These are phyloP conservation scores for Rutstroemia sp. DNA, from an alignment of 2,329 filamentous ascomycete genomes.

Conservation along the genomic window DNA sequence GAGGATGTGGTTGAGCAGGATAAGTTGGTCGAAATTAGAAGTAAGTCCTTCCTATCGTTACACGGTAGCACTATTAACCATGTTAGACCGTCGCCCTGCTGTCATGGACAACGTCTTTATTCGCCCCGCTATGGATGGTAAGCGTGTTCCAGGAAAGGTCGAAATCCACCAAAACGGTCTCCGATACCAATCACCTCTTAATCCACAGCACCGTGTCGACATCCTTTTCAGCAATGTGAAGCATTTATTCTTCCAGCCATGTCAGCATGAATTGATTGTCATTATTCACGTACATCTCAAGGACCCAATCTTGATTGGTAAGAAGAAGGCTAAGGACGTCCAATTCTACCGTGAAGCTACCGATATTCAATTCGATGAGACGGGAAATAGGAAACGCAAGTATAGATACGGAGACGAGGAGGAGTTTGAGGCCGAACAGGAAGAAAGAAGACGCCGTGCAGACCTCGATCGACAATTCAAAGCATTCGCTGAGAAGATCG, in stretches of 20 bases:
- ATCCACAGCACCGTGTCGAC: conserved; percentile 78
- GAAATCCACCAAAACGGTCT: conserved; percentile 99
- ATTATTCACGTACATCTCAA: conserved; percentile 97
- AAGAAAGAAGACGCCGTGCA: conserved; percentile 84
- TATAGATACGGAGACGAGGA: conserved; percentile 97
- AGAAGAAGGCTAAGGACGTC: conserved; percentile 97
- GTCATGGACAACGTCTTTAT: conserved; percentile 93
- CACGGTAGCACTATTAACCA: conserved; percentile 1
- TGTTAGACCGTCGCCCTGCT: conserved; percentile 78
- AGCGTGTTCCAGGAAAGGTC: conserved; percentile 89
- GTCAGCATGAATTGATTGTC: conserved; percentile 91
- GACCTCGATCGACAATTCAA: conserved; percentile 95
- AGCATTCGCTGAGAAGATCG: conserved; percentile 93
- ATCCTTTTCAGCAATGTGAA: conserved; percentile 97
- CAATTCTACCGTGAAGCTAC: conserved; percentile 98
- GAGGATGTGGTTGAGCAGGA: conserved; percentile 99
- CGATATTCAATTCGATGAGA: conserved; percentile 98
- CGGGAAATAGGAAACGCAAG: conserved; percentile 94
- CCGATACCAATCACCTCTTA: conserved; percentile 77
- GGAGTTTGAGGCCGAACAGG: conserved; percentile 97
- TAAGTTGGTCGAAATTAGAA: conserved; percentile 90
- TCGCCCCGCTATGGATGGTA: conserved; percentile 90
- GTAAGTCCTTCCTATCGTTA: conserved; percentile 41
- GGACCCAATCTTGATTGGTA: conserved; percentile 95
- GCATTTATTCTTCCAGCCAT: conserved; percentile 98